These are phyloP conservation scores for Xylaria acuta DNA, from an alignment of 495 filamentous ascomycete species.

Conservation along the genomic window DNA sequence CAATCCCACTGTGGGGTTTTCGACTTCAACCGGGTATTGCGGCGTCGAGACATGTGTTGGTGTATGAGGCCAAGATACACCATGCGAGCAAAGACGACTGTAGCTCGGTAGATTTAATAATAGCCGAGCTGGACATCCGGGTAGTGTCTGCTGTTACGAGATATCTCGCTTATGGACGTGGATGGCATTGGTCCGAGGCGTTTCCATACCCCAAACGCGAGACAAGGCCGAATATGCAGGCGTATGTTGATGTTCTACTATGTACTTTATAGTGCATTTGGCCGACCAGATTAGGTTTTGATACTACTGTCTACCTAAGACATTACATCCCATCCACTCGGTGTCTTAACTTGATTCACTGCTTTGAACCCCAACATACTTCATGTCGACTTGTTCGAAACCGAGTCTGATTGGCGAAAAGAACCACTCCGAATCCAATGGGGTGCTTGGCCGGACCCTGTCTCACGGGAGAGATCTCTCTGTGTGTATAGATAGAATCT, in stretches of 20 bases:
- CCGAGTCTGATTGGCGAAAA: slow-evolving; percentile 2
- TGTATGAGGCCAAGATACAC: not conserved
- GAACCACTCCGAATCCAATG: not conserved
- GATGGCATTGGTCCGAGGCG: not conserved
- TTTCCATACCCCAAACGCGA: slow-evolving; percentile 9
- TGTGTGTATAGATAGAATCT: not conserved
- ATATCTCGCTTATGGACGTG: not conserved
- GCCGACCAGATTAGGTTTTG: not conserved
- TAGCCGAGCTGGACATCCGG: slow-evolving; percentile 1
- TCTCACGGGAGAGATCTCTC: not conserved
- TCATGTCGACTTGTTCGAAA: not conserved
- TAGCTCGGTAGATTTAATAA: not conserved
- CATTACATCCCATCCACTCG: not conserved
- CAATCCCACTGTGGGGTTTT: not conserved
- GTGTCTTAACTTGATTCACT: not conserved
- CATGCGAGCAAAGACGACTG: not conserved
- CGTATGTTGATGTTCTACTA: not conserved
- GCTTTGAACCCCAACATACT: not conserved
- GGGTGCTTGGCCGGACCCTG: not conserved
- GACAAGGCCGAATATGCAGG: not conserved
- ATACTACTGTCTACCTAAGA: not conserved
- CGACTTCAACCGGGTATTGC: not conserved
- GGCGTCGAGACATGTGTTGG: not conserved
- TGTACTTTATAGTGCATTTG: not conserved
- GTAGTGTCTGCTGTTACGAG: not conserved